Base-by-base conservation (phyloP, 2,329 filamentous ascomycete species). In the Colletotrichum cuscutae region DNA sequence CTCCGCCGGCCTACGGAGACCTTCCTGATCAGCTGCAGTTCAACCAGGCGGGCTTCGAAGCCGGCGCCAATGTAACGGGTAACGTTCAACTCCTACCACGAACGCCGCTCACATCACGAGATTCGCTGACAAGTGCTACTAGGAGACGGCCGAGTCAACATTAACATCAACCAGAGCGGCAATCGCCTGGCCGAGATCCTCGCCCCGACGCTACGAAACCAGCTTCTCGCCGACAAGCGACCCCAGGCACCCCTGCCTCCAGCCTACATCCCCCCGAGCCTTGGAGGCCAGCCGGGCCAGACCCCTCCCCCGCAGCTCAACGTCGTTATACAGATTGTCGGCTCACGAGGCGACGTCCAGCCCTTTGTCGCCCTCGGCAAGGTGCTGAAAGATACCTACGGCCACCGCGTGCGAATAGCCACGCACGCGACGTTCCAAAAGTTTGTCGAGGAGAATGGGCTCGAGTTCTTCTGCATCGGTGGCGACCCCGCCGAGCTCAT, bases 391-490 rank as follows among this genome's bases (percentile, higher is more conserved):
- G 86, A 89, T 13, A 88, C 86, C 0, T 92, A 93, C 77, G 90
- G 91, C 11, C 93, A 95, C 79, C 88, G 93, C 24, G 90, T 95
- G 2, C 89, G 93, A 37, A 83, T 95, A 54, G 93, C 93, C 6
- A 95, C 94, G 0, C 93, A 95, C 77, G 82, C 88, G 4, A 90
- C 87, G 2, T 95, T 95, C 76, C 86, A 90, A 75, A 81, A 85
- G 1, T 94, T 95, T 76, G 90, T 95, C 4, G 88, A 91, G 72
- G 89, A 93, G 65, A 91, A 91, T 79, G 92, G 88, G 0, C 86
- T 95, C 15, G 93, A 95, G 77, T 95, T 95, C 81, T 95, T 93
- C 81, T 89, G 84, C 74, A 93, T 95, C 64, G 92, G 93, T n/a
- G 93, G 93, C 3, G 92, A 95, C 79, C 93, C 93, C 1, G 88